phyloP scores from a whole-genome alignment of 2,329 filamentous ascomycete species.

The Aspergillus unguis region DNA sequence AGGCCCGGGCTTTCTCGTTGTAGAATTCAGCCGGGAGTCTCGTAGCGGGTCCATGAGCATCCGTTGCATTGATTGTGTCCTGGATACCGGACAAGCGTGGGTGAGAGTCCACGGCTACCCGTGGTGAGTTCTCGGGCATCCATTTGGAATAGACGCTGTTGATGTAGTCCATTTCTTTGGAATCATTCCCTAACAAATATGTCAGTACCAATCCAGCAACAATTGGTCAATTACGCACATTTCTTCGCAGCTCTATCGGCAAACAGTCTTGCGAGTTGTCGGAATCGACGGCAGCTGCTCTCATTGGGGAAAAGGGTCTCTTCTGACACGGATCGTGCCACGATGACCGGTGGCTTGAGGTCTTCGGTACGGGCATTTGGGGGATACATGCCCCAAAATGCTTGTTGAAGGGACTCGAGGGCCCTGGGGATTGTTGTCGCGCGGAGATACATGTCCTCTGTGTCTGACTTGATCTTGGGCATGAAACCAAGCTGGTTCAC shows the following conservation, averaged over 20 bases:
- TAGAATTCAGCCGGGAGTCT: slow-evolving; percentile 83
- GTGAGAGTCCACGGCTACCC: slow-evolving; percentile 76
- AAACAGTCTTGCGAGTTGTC: slow-evolving; percentile 66
- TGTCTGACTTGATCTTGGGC: slow-evolving; percentile 54
- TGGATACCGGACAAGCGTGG: slow-evolving; percentile 85
- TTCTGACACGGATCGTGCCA: slow-evolving; percentile 62
- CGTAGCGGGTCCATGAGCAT: slow-evolving; percentile 77
- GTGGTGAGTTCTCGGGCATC: slow-evolving; percentile 69
- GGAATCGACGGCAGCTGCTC: slow-evolving; percentile 68
- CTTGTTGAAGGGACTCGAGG: slow-evolving; percentile 72
- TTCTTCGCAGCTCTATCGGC: slow-evolving; percentile 66
- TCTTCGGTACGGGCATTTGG: slow-evolving; percentile 46
- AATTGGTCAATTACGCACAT: slow-evolving; percentile 45
- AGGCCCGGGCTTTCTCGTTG: slow-evolving; percentile 65
- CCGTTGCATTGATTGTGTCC: slow-evolving; percentile 87
- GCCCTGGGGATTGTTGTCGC: slow-evolving; percentile 72
- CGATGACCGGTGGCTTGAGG: slow-evolving; percentile 63
- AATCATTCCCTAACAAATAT: slow-evolving; percentile 56
- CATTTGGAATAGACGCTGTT: slow-evolving; percentile 74
- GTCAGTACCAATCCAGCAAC: background rate
- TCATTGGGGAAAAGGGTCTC: slow-evolving; percentile 82
- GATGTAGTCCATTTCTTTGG: slow-evolving; percentile 78
- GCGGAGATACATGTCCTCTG: slow-evolving; percentile 67
- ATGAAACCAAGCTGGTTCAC: slow-evolving; percentile 72
- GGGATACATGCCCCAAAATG: slow-evolving; percentile 73